Percentiles rank a stretch among this genome's conserved stretches.
Evolutionary conservation across 2,329 filamentous ascomycete species (phyloP).

Genomic region (Epichloe sibirici): DNA sequence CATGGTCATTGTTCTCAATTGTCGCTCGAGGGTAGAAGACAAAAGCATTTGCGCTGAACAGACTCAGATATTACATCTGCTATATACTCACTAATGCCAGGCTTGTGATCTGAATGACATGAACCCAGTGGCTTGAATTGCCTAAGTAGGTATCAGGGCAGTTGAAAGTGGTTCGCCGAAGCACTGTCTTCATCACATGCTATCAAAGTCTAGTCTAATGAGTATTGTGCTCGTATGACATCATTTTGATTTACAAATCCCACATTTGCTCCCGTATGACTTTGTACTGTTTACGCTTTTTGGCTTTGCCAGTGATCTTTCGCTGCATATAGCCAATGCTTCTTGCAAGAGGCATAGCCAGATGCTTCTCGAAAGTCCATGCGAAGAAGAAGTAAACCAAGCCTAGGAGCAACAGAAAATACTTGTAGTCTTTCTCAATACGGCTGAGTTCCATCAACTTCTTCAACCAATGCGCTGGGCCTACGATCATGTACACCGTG

Average conservation of each 20-base stretch:
- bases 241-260: conserved; percentile 5
- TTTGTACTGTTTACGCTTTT: conserved; percentile 84
- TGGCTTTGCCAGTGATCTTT: conserved; percentile 45
- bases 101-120: too few relatives aligned
- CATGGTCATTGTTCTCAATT: too few relatives aligned
- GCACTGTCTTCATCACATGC: not conserved
- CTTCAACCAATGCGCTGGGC: conserved; percentile 56
- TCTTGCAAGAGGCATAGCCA: conserved; percentile 59
- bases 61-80: too few relatives aligned
- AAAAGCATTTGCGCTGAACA: too few relatives aligned
- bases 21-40: too few relatives aligned
- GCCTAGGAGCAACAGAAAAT: conserved; percentile 61
- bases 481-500: conserved; percentile 68
- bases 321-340: conserved; percentile 50
- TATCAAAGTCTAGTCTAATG: not conserved
- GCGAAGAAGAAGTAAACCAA: conserved; percentile 54
- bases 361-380: conserved; percentile 57
- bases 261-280: conserved; percentile 50
- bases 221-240: not conserved
- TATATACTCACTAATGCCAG: too few relatives aligned
- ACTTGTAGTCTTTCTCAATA: conserved; percentile 59
- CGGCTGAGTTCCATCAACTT: conserved; percentile 76
- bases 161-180: not conserved
- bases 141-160: too few relatives aligned
- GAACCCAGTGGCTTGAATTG: too few relatives aligned